Conservation (phyloP, 176 grass and related monocot species). For the Ensete glaucum region DNA sequence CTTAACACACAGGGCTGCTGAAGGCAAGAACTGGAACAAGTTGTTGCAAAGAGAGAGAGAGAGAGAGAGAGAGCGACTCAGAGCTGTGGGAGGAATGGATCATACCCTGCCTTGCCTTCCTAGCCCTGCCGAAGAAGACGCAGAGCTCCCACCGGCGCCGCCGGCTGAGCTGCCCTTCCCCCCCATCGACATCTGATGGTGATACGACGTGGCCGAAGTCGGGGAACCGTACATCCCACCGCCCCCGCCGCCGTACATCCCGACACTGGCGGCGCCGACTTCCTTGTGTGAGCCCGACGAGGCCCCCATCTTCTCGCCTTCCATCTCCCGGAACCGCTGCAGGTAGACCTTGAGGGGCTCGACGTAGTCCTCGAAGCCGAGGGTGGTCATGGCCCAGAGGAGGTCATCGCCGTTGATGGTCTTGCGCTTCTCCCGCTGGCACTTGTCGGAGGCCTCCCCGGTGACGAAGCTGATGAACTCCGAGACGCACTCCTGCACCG, state of each 20-base stretch:
- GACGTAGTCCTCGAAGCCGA: constrained; percentile 95
- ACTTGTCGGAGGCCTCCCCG: constrained; percentile 98
- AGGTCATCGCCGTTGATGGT: constrained; percentile 99
- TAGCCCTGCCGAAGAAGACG: constrained; percentile 29
- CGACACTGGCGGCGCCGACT: not conserved
- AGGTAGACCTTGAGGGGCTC: constrained; percentile 92
- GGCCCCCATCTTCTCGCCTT: constrained; percentile 52
- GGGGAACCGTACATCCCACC: constrained; percentile 38
- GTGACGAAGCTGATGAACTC: constrained; percentile 99
- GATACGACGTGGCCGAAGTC: not conserved
- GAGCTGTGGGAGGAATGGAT: not conserved
- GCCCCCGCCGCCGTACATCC: constrained; percentile 7
- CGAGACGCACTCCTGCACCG: constrained; percentile 97
- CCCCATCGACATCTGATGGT: constrained; percentile 43
- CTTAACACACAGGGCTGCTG: too few relatives aligned
- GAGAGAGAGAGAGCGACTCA: too few relatives aligned
- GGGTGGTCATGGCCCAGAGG: constrained; percentile 94
- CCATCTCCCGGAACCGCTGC: constrained; percentile 86
- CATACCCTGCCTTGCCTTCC: constrained; percentile 43
- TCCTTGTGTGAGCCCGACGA: constrained; percentile 14
- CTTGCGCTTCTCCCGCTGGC: constrained; percentile 96
- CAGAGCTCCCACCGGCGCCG: constrained; percentile 15
- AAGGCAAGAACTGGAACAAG: too few relatives aligned
- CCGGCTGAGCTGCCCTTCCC: constrained; percentile 23
- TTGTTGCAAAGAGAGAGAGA: too few relatives aligned